Percentiles rank a stretch among this genome's conserved stretches.
These are phyloP conservation scores for Candida tetrigidarum DNA, from an alignment of 1,139 yeast genomes.

Conservation along the genomic window DNA sequence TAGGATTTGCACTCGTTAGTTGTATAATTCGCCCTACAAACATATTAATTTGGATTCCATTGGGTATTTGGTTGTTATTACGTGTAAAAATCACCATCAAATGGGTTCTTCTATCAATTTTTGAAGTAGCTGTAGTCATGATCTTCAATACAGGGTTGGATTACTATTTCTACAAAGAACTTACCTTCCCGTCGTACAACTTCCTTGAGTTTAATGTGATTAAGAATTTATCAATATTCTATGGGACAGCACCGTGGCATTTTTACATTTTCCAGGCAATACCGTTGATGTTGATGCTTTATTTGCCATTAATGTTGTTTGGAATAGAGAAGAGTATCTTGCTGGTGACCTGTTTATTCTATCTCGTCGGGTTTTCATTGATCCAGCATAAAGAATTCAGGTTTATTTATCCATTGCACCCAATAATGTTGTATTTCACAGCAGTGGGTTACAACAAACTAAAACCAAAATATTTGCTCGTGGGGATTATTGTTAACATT, in stretches of 20 bases:
- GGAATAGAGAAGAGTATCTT: slow-evolving; percentile 57
- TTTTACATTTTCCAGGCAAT: slow-evolving; percentile 84
- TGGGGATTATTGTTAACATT: slow-evolving; percentile 39
- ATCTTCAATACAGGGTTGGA: slow-evolving; percentile 52
- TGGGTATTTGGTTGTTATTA: slow-evolving; percentile 44
- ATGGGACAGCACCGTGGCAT: slow-evolving; percentile 86
- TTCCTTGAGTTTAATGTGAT: slow-evolving; percentile 79
- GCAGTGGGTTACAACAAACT: slow-evolving; percentile 16
- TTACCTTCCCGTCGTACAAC: slow-evolving; percentile 66
- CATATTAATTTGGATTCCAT: slow-evolving; percentile 68
- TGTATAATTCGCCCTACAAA: slow-evolving; percentile 87
- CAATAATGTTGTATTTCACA: slow-evolving; percentile 41
- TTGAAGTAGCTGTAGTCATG: slow-evolving; percentile 28
- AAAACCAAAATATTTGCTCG: slow-evolving; percentile 6
- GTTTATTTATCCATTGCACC: slow-evolving; percentile 86
- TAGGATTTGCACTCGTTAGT: slow-evolving; percentile 54
- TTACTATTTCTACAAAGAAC: slow-evolving; percentile 57
- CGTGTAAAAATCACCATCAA: slow-evolving; percentile 11
- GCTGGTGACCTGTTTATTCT: slow-evolving; percentile 86
- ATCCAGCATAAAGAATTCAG: slow-evolving; percentile 90
- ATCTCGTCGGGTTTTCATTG: slow-evolving; percentile 53
- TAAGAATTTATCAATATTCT: slow-evolving; percentile 75
- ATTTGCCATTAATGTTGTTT: slow-evolving; percentile 56
- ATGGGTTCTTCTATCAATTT: slow-evolving; percentile 18
- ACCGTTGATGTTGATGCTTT: slow-evolving; percentile 73